Percentiles rank a stretch among this genome's conserved stretches.
Evolutionary conservation across 2,329 filamentous ascomycete genomes (phyloP).

Genomic region (Diplodia sapinea): DNA sequence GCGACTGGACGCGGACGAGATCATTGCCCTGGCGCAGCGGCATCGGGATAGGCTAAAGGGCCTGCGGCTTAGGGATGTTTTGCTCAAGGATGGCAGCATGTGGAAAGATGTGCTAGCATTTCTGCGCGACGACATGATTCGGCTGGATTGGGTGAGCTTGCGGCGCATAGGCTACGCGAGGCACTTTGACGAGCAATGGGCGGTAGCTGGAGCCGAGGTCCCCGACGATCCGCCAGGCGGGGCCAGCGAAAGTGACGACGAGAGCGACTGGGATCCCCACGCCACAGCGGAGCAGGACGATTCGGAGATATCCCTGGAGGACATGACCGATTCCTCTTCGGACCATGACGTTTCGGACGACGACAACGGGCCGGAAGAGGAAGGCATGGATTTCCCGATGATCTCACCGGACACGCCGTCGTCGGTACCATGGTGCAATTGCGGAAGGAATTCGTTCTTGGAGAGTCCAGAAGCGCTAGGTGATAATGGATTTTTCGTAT

Average conservation of each 20-base stretch:
- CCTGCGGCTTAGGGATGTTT: conserved; percentile 65
- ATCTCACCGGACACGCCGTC: conserved; percentile 54
- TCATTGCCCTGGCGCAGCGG: conserved; percentile 62
- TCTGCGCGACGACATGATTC: conserved; percentile 62
- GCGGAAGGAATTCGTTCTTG: conserved; percentile 44
- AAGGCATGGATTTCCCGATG: conserved; percentile 54
- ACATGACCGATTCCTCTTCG: conserved; percentile 42
- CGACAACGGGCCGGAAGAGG: conserved; percentile 42
- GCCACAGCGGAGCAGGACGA: conserved; percentile 40
- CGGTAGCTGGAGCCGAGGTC: conserved; percentile 54
- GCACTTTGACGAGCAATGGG: conserved; percentile 57
- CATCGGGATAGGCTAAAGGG: conserved; percentile 64
- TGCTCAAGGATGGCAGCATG: conserved; percentile 63
- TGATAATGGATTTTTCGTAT: conserved; percentile 56
- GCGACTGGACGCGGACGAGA: conserved; percentile 65
- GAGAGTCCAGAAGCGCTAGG: conserved; percentile 53
- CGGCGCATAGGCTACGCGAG: conserved; percentile 65
- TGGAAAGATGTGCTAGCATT: conserved; percentile 67
- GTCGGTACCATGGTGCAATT: conserved; percentile 55
- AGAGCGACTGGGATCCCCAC: conserved; percentile 45
- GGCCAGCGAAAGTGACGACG: conserved; percentile 52
- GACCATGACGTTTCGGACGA: conserved; percentile 43
- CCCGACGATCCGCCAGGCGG: conserved; percentile 52
- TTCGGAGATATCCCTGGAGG: conserved; percentile 42
- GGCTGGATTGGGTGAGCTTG: conserved; percentile 68